phyloP scores from a whole-genome alignment of 768 basidiomycete species.

The Lentinula sp. region DNA sequence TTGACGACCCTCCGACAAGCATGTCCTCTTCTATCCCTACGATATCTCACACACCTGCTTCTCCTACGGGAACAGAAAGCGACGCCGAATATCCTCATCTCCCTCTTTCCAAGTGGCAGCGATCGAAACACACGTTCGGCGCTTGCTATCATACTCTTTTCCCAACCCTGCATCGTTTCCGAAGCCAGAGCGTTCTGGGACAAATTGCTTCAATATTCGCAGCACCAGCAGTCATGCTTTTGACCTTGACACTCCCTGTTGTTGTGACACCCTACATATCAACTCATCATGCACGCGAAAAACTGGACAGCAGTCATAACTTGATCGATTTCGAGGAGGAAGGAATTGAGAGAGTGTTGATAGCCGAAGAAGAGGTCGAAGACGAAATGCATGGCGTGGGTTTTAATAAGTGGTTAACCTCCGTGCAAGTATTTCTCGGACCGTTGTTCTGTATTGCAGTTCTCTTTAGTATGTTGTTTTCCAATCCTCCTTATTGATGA shows the following conservation, averaged over 20 bases:
- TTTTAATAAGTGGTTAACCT: constrained; percentile 82
- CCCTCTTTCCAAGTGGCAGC: constrained; percentile 35
- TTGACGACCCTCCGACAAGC: constrained; percentile 7
- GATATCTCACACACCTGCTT: constrained; percentile 53
- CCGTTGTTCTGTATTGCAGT: constrained; percentile 73
- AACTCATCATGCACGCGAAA: constrained; percentile 30
- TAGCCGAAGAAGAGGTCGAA: constrained; percentile 70
- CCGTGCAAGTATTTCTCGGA: constrained; percentile 75
- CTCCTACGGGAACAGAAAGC: constrained; percentile 31
- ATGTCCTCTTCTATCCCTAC: constrained; percentile 37
- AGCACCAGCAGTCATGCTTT: constrained; percentile 75
- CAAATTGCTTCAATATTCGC: constrained; percentile 75
- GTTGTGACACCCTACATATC: constrained; percentile 58
- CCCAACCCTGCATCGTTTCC: constrained; percentile 76
- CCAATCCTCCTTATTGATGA: background rate
- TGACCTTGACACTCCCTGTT: constrained; percentile 90
- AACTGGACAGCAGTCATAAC: constrained; percentile 33
- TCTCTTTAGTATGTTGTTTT: constrained; percentile 60
- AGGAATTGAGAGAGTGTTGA: constrained; percentile 58
- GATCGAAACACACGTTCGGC: constrained; percentile 27
- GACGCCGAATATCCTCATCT: constrained; percentile 30
- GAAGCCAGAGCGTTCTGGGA: constrained; percentile 61
- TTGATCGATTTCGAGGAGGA: constrained; percentile 75
- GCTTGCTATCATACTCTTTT: constrained; percentile 64
- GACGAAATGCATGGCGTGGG: constrained; percentile 60